Conservation (phyloP, 352 stramenopile species). For the Peronospora tabacina region DNA sequence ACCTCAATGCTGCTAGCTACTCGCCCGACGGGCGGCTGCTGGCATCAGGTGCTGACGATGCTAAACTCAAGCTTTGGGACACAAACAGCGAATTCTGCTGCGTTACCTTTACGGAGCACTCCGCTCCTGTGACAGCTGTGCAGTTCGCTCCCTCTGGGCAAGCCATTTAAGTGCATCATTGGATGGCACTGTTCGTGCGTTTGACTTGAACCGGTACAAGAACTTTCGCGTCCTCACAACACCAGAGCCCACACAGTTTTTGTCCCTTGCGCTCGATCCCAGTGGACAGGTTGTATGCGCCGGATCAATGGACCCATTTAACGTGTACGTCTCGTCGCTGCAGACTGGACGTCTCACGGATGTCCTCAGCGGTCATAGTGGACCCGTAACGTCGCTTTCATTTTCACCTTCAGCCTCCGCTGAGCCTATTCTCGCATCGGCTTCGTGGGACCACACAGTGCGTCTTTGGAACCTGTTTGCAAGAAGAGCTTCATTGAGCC, state of each 20-base stretch:
- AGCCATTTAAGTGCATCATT: slow-evolving; percentile 94
- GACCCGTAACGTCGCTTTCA: slow-evolving; percentile 90
- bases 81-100: slow-evolving; percentile 97
- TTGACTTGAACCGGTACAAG: slow-evolving; percentile 97
- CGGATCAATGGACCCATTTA: slow-evolving; percentile 93
- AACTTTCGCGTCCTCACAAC: slow-evolving; percentile 98
- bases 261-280: slow-evolving; percentile 95
- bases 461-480: slow-evolving; percentile 98
- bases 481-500: slow-evolving; percentile 94
- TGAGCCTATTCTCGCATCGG: slow-evolving; percentile 89
- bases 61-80: slow-evolving; percentile 98
- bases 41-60: slow-evolving; percentile 97
- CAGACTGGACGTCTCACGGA: slow-evolving; percentile 96
- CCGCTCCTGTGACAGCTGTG: slow-evolving; percentile 93
- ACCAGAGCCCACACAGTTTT: slow-evolving; percentile 95
- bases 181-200: slow-evolving; percentile 97
- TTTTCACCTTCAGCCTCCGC: slow-evolving; percentile 84
- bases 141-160: slow-evolving; percentile 90
- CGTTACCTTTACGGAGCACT: slow-evolving; percentile 97
- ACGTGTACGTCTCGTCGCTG: slow-evolving; percentile 97
- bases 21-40: slow-evolving; percentile 94
- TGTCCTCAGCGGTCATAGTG: slow-evolving; percentile 96
- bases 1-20: slow-evolving; percentile 95
- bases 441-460: slow-evolving; percentile 98
- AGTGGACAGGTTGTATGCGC: slow-evolving; percentile 94